Conservation (phyloP, 306 rosid species). For the Albizia julibrissin region DNA sequence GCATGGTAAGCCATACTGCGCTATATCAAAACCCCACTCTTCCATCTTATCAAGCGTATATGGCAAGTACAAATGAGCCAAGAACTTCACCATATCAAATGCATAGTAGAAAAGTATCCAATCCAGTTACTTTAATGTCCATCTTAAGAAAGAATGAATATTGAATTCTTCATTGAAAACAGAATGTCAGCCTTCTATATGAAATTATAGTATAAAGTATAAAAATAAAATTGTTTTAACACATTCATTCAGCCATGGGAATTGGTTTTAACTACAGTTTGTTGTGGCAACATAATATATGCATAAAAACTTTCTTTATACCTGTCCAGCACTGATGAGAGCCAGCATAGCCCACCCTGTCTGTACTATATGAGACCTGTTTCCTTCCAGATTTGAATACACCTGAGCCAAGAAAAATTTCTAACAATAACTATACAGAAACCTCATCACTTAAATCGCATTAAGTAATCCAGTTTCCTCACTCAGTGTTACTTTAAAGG, state of each 20-base stretch:
- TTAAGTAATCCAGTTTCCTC: slow-evolving; percentile 24
- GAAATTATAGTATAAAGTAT: not conserved
- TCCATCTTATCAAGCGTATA: not conserved
- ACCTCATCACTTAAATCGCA: slow-evolving; percentile 15
- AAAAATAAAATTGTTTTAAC: not conserved
- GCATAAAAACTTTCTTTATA: slow-evolving; percentile 35
- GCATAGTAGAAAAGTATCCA: not conserved
- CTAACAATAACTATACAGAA: slow-evolving; percentile 5
- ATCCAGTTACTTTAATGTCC: not conserved
- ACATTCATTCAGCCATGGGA: slow-evolving; percentile 6
- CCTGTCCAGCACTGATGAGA: slow-evolving; percentile 85
- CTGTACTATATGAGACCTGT: slow-evolving; percentile 70
- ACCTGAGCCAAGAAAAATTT: slow-evolving; percentile 48
- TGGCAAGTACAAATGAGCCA: not conserved
- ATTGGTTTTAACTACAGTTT: not conserved
- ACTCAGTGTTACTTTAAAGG: slow-evolving; percentile 19
- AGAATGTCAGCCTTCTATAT: not conserved
- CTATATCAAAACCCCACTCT: not conserved
- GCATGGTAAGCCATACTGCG: not conserved
- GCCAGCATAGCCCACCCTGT: slow-evolving; percentile 84
- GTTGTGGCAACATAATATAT: slow-evolving; percentile 17
- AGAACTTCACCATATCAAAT: not conserved
- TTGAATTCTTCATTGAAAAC: not conserved
- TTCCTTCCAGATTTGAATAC: slow-evolving; percentile 65
- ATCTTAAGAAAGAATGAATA: not conserved